Conservation (phyloP, 164 flowering plant genomes). For the Vitis amurensis region DNA sequence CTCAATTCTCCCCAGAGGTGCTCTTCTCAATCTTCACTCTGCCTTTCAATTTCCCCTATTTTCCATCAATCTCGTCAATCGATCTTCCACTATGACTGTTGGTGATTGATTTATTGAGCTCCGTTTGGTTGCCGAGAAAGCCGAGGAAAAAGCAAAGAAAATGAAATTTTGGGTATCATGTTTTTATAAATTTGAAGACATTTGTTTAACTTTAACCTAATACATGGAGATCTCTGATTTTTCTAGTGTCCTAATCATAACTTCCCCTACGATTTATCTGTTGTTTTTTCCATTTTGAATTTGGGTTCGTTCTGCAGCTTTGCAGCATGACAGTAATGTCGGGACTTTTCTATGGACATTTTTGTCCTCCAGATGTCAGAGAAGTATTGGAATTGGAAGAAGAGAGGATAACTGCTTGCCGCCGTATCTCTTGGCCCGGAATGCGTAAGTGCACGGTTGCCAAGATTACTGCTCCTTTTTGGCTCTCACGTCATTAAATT, state of each 20-base stretch:
- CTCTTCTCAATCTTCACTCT: not conserved
- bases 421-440: constrained; percentile 17
- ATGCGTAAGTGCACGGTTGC: constrained; percentile 25
- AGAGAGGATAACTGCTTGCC: constrained; percentile 20
- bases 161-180: no score
- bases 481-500: not conserved
- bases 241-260: no score
- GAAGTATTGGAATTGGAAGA: constrained; percentile 13
- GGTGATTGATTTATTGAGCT: no score
- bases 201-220: no score
- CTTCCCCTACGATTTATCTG: no score
- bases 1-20: constrained; percentile 23
- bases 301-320: constrained; percentile 26
- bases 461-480: not conserved
- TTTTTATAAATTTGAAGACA: no score
- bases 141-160: no score
- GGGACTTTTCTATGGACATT: constrained; percentile 9
- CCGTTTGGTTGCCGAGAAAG: not conserved
- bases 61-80: not conserved
- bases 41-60: constrained; percentile 1
- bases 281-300: no score
- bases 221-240: no score
- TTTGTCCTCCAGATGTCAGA: constrained; percentile 9
- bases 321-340: constrained; percentile 11
- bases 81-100: not conserved